phyloP scores from a whole-genome alignment of 129 eudicot genomes.

The Scalesia atractyloides region DNA sequence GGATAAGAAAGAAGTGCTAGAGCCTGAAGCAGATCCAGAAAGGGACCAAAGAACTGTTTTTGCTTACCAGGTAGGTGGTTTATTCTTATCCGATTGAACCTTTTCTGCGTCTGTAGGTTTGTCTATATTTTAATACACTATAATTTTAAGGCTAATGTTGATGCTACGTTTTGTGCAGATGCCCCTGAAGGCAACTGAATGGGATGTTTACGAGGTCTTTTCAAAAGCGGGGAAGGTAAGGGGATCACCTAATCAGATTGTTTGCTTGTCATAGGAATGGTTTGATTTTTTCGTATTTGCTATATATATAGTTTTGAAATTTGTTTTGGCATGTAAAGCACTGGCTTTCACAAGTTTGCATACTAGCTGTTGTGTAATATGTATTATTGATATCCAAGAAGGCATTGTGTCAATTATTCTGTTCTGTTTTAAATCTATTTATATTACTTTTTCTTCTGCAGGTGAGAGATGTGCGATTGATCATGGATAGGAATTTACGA shows the following conservation, averaged over 20 bases:
- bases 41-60: slow-evolving; percentile 98
- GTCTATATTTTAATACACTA: neutral
- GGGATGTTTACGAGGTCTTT: slow-evolving; percentile 86
- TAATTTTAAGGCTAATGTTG: neutral
- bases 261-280: neutral
- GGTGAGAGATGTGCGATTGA: slow-evolving; percentile 92
- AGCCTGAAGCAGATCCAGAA: slow-evolving; percentile 99
- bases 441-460: slow-evolving; percentile 26
- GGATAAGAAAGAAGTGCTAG: slow-evolving; percentile 78
- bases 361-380: slow-evolving; percentile 19
- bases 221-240: slow-evolving; percentile 91
- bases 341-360: neutral
- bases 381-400: slow-evolving; percentile 2
- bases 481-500: slow-evolving; percentile 93
- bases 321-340: neutral
- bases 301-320: neutral
- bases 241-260: neutral
- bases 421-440: neutral
- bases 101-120: neutral
- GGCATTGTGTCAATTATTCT: neutral
- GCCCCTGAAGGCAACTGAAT: slow-evolving; percentile 94
- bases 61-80: slow-evolving; percentile 77
- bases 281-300: neutral
- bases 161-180: slow-evolving; percentile 51
- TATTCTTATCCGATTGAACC: neutral